Evolutionary conservation across 140 eudicot genomes (phyloP).

Genomic region (Bidens hawaiensis): DNA sequence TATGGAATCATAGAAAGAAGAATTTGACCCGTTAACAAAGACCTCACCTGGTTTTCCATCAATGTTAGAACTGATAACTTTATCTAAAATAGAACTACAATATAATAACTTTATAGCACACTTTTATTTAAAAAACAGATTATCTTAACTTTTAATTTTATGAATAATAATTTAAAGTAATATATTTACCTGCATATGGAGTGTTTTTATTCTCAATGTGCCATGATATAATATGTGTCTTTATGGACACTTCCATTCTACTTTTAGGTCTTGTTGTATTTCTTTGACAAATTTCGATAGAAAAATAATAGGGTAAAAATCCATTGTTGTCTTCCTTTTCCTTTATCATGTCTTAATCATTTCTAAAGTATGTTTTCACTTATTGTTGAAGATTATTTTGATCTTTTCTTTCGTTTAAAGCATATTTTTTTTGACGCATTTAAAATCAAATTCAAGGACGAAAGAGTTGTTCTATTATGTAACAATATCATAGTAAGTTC

Average conservation of each 20-base stretch:
- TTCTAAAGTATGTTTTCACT: not conserved
- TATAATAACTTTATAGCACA: slow-evolving; percentile 7
- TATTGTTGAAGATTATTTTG: not conserved
- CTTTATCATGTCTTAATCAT: not conserved
- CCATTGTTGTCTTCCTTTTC: slow-evolving; percentile 2
- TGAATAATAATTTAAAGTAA: not conserved
- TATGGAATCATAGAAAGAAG: not conserved
- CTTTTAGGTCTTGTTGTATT: slow-evolving; percentile 13
- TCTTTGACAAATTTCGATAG: slow-evolving; percentile 19
- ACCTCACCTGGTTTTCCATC: not conserved
- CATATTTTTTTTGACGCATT: not conserved
- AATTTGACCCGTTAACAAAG: slow-evolving; percentile 9
- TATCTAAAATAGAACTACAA: not conserved
- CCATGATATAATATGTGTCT: slow-evolving; percentile 10
- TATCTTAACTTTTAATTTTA: not conserved
- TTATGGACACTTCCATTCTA: not conserved
- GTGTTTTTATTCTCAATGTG: slow-evolving; percentile 17
- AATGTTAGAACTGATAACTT: not conserved
- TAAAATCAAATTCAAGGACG: not conserved
- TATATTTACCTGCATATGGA: slow-evolving; percentile 11
- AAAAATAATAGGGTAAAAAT: not conserved
- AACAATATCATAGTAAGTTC: too few species aligned
- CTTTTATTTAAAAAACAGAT: not conserved
- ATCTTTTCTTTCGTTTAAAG: not conserved
- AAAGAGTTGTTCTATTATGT: too few species aligned